phyloP scores from a whole-genome alignment of 2,329 filamentous ascomycete species.

The Penicillium sp. region DNA sequence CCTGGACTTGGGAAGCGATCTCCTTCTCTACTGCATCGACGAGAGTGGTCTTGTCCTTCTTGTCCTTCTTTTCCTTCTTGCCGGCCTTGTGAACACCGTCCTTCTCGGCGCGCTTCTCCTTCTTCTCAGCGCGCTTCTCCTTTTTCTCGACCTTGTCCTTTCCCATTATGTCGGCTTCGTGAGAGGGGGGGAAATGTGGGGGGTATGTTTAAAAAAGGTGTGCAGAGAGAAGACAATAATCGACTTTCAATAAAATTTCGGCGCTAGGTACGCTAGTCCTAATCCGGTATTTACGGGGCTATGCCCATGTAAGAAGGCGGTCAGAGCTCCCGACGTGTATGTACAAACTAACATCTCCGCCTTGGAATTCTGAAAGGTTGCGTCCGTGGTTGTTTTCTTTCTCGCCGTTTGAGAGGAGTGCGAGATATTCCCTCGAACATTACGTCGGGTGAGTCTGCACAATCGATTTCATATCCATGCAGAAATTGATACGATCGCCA shows the following conservation, averaged over 20 bases:
- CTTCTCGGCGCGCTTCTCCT: slow-evolving; percentile 46
- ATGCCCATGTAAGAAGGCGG: too few relatives aligned
- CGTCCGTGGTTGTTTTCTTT: not conserved
- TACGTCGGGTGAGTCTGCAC: not conserved
- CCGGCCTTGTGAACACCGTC: slow-evolving; percentile 44
- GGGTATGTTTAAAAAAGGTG: slow-evolving; percentile 23
- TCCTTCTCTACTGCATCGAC: slow-evolving; percentile 42
- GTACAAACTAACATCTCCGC: too few relatives aligned
- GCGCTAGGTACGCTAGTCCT: slow-evolving; percentile 37
- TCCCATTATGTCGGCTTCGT: slow-evolving; percentile 38
- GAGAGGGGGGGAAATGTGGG: slow-evolving; percentile 16
- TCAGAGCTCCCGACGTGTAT: too few relatives aligned
- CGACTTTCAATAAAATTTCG: slow-evolving; percentile 29
- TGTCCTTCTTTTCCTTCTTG: slow-evolving; percentile 49
- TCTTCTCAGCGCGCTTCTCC: slow-evolving; percentile 44
- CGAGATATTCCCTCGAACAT: not conserved
- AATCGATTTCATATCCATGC: not conserved
- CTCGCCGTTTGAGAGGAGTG: not conserved
- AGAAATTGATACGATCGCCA: not conserved
- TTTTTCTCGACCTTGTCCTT: slow-evolving; percentile 49
- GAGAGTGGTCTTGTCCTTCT: slow-evolving; percentile 42
- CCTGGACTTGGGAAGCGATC: slow-evolving; percentile 36
- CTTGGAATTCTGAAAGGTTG: not conserved
- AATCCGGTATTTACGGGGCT: slow-evolving; percentile 17
- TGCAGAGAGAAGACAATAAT: slow-evolving; percentile 28